Percentiles rank a stretch among this genome's conserved stretches.
phyloP scores from a whole-genome alignment of 768 basidiomycete genomes.

The Rhizopogon salebrosus region DNA sequence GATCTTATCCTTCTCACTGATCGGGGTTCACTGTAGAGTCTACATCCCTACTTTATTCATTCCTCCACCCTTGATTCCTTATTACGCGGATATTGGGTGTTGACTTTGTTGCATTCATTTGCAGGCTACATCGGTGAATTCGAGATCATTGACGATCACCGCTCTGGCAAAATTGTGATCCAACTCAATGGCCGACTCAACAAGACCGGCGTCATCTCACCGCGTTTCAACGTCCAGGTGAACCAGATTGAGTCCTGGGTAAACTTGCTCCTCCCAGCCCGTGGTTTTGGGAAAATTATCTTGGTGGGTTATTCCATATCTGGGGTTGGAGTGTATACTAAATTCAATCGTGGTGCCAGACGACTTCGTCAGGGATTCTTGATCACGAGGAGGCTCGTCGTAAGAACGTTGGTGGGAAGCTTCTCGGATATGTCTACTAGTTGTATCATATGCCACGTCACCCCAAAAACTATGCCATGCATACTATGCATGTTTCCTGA shows the following conservation, averaged over 20 bases:
- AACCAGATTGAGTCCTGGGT: constrained; percentile 94
- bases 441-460: constrained; percentile 22
- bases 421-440: constrained; percentile 90
- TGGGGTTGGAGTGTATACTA: neutral
- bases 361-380: constrained; percentile 95
- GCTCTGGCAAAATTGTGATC: constrained; percentile 95
- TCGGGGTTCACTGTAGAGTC: constrained; percentile 30
- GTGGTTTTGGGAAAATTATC: constrained; percentile 96
- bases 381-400: constrained; percentile 99
- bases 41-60: constrained; percentile 7
- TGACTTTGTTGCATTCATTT: constrained; percentile 6
- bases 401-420: constrained; percentile 96
- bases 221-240: constrained; percentile 94
- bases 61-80: constrained; percentile 11
- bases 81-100: constrained; percentile 34
- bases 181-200: constrained; percentile 98
- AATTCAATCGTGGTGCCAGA: constrained; percentile 39
- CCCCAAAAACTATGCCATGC: constrained; percentile 11
- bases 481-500: constrained; percentile 3
- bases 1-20: constrained; percentile 12
- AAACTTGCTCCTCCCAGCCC: constrained; percentile 91
- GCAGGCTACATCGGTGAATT: constrained; percentile 97
- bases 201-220: constrained; percentile 99
- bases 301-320: constrained; percentile 48
- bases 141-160: constrained; percentile 98